Percentiles rank a stretch among this genome's conserved stretches.
phyloP scores from a whole-genome alignment of 257 asterid genomes.

The Nicotiana tomentosiformis region DNA sequence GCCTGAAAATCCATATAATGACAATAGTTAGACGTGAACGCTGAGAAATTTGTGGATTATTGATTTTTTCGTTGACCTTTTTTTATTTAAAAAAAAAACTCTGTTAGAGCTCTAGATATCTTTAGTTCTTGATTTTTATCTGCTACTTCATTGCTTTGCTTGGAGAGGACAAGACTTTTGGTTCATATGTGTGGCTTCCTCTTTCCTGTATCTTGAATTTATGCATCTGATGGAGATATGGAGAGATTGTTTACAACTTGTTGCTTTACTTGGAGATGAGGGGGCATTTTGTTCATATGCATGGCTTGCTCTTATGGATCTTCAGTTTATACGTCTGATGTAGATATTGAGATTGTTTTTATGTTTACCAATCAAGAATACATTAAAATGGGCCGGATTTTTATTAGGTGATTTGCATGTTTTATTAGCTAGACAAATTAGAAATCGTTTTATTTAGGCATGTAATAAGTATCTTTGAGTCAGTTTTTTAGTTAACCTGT shows the following conservation, averaged over 20 bases:
- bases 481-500: not conserved
- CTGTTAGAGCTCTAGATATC: not conserved
- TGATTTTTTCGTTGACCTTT: not conserved
- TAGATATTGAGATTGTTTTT: not conserved
- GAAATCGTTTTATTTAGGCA: not conserved
- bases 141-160: not conserved
- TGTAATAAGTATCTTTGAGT: not conserved
- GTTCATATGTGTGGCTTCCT: not conserved
- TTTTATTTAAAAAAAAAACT: not conserved
- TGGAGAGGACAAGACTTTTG: not conserved
- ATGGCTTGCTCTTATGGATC: not conserved
- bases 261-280: not conserved
- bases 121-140: not conserved
- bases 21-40: not conserved
- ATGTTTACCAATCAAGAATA: not conserved
- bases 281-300: conserved; percentile 3
- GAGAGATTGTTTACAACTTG: not conserved
- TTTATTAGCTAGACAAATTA: not conserved
- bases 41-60: not conserved
- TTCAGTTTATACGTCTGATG: not conserved
- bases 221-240: not conserved
- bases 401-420: not conserved
- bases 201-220: not conserved
- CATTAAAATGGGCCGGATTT: not conserved
- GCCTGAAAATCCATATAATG: not conserved